Conservation (phyloP, 2,329 filamentous ascomycete species). For the Apiospora saccharicola region DNA sequence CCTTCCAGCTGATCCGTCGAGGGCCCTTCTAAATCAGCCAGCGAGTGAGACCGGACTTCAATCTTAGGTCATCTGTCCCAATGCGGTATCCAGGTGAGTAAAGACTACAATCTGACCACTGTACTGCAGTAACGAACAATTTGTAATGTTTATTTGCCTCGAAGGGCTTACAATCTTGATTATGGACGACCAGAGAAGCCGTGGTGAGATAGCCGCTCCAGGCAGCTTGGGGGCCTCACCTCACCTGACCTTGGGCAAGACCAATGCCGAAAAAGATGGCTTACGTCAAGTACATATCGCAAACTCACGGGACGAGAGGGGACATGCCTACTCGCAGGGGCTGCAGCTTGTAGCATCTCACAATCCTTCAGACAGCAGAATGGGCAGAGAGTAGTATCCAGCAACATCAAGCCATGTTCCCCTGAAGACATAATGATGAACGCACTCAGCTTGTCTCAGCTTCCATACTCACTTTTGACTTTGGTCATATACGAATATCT, state of each 20-base stretch:
- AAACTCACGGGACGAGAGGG: not conserved
- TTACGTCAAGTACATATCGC: not conserved
- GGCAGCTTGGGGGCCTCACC: not conserved
- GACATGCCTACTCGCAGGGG: not conserved
- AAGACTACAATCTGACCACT: not conserved
- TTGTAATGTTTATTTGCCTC: not conserved
- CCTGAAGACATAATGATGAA: no score
- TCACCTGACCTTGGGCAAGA: not conserved
- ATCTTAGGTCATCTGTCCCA: not conserved
- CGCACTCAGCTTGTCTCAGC: no score
- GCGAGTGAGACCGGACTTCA: not conserved
- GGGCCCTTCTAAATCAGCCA: not conserved
- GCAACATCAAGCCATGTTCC: no score
- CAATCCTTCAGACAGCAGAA: no score
- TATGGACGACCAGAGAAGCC: not conserved
- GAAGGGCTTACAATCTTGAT: not conserved
- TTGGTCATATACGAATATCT: no score
- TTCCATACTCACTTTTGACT: no score
- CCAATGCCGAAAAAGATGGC: not conserved
- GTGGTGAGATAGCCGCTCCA: not conserved
- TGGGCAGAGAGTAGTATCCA: no score
- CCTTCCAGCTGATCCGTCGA: no score
- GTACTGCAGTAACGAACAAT: not conserved
- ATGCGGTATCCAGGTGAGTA: not conserved
- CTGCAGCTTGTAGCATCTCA: no score